These are phyloP conservation scores for Cercophora samala DNA, from an alignment of 495 filamentous ascomycete genomes.

Conservation along the genomic window DNA sequence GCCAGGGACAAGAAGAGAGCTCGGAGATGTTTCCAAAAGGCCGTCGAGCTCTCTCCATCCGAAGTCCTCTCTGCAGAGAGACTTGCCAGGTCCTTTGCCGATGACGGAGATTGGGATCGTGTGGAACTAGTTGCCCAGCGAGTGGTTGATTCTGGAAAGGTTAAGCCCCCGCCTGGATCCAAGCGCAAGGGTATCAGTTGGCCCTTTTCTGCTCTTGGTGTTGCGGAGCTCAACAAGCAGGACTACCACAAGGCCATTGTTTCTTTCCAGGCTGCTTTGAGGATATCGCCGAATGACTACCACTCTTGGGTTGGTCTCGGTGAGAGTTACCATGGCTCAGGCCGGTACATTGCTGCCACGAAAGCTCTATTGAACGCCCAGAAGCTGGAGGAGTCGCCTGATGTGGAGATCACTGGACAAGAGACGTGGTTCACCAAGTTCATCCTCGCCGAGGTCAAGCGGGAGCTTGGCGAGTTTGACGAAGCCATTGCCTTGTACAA, in stretches of 20 bases:
- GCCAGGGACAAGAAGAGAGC: conserved; percentile 79
- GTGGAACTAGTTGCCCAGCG: conserved; percentile 89
- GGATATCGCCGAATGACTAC: conserved; percentile 79
- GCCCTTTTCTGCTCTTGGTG: conserved; percentile 92
- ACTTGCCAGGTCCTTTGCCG: conserved; percentile 78
- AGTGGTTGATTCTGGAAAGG: conserved; percentile 88
- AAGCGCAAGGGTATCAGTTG: conserved; percentile 89
- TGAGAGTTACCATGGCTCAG: conserved; percentile 93
- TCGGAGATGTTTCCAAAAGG: conserved; percentile 90
- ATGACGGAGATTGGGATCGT: conserved; percentile 90
- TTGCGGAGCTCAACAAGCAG: conserved; percentile 94
- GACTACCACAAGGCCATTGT: conserved; percentile 83
- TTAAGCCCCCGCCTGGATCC: conserved; percentile 82
- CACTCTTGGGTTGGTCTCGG: conserved; percentile 95
- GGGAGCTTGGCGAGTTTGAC: conserved; percentile 86
- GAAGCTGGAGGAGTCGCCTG: conserved; percentile 56
- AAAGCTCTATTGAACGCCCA: conserved; percentile 84
- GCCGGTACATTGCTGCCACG: conserved; percentile 85
- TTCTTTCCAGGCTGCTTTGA: conserved; percentile 86
- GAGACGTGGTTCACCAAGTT: conserved; percentile 93
- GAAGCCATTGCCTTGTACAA: conserved; percentile 74
- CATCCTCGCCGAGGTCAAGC: conserved; percentile 92
- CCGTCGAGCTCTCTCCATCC: conserved; percentile 85
- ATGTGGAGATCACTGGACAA: conserved; percentile 35
- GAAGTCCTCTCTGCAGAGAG: conserved; percentile 87